phyloP scores from a whole-genome alignment of 2,329 filamentous ascomycete species.

The Pseudogymnoascus sp. region DNA sequence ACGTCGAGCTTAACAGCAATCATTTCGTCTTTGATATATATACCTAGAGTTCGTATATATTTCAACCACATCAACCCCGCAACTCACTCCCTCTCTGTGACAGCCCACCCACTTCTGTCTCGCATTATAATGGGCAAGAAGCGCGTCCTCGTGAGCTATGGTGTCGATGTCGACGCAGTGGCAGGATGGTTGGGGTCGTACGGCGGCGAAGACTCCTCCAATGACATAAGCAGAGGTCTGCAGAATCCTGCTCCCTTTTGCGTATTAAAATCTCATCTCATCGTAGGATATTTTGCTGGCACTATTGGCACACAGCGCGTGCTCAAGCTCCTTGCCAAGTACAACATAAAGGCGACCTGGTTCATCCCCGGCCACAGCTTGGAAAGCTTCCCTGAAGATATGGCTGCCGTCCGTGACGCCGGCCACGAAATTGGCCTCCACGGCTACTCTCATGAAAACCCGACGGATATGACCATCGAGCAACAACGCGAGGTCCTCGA shows the following conservation, averaged over 20 bases:
- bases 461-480: conserved; percentile 62
- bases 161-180: conserved; percentile 70
- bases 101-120: not conserved
- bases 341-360: conserved; percentile 63
- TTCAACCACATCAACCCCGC: no score
- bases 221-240: conserved; percentile 62
- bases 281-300: conserved; percentile 56
- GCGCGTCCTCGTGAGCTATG: conserved; percentile 52
- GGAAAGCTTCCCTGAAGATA: conserved; percentile 61
- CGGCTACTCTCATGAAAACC: conserved; percentile 70
- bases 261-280: conserved; percentile 4
- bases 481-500: conserved; percentile 70
- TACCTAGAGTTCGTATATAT: no score
- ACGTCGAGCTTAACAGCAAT: no score
- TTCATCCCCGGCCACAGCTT: conserved; percentile 58
- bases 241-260: not conserved
- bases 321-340: conserved; percentile 64
- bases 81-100: no score
- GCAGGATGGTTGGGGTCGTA: conserved; percentile 71
- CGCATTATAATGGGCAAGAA: conserved; percentile 37
- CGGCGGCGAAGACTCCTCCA: conserved; percentile 63
- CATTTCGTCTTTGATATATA: no score
- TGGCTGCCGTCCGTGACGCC: conserved; percentile 51
- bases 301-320: conserved; percentile 58
- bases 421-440: conserved; percentile 62